phyloP scores from a whole-genome alignment of 2,329 filamentous ascomycete genomes.

The Fusarium mundagurra region DNA sequence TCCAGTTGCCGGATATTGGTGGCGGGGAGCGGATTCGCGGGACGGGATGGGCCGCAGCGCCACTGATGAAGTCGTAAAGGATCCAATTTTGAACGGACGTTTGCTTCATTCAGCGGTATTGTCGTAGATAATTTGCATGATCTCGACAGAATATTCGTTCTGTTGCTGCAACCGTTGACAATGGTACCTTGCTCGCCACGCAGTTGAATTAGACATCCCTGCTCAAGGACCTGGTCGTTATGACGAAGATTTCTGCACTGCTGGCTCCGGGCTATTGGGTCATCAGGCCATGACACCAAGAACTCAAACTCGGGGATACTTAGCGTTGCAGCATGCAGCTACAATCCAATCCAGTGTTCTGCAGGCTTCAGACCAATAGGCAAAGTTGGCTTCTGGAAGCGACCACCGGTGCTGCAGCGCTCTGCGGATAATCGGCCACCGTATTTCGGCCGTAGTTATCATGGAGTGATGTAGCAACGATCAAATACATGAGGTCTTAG shows the following conservation, averaged over 20 bases:
- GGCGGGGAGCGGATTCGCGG: constrained; percentile 36
- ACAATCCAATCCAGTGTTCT: constrained; percentile 5
- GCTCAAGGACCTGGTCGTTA: constrained; percentile 12
- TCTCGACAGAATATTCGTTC: neutral
- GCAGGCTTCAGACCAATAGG: neutral
- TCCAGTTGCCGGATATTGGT: constrained; percentile 18
- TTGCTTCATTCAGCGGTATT: constrained; percentile 6
- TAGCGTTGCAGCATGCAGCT: constrained; percentile 37
- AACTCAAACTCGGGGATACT: constrained; percentile 39
- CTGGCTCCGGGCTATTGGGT: constrained; percentile 24
- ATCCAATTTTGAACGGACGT: constrained; percentile 13
- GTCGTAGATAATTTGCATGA: neutral
- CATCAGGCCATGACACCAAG: constrained; percentile 26
- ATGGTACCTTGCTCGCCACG: neutral
- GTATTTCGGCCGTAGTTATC: constrained; percentile 21
- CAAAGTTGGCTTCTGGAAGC: constrained; percentile 6
- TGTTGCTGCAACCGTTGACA: neutral
- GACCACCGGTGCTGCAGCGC: neutral
- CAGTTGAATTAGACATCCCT: constrained; percentile 5
- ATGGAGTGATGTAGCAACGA: constrained; percentile 2
- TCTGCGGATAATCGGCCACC: neutral
- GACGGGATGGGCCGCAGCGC: constrained; percentile 41
- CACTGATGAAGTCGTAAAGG: constrained; percentile 23
- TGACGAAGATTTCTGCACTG: constrained; percentile 28
- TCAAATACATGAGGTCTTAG: neutral